These are phyloP conservation scores for Penicillium herquei DNA, from an alignment of 495 filamentous ascomycete genomes.

Conservation along the genomic window DNA sequence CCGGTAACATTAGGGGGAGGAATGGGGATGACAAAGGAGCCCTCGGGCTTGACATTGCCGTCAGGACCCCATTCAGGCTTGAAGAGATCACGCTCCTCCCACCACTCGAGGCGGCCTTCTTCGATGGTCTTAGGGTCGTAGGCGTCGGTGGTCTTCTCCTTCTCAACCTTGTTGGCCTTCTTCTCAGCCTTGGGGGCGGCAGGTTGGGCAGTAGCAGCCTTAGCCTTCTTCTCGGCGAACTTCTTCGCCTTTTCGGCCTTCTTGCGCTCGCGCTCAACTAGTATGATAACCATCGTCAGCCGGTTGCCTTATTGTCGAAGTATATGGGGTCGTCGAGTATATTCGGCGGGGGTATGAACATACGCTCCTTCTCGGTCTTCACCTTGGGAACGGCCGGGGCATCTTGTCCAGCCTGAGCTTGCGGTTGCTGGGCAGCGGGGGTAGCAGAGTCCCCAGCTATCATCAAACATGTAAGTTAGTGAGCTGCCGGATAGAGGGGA, in stretches of 20 bases:
- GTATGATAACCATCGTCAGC: constrained; percentile 18
- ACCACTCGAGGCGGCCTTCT: constrained; percentile 56
- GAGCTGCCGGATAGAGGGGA: not conserved
- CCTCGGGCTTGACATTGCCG: constrained; percentile 64
- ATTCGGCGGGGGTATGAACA: constrained; percentile 14
- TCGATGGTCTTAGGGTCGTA: constrained; percentile 59
- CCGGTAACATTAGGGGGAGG: constrained; percentile 81
- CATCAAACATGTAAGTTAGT: constrained; percentile 5
- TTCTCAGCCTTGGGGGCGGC: constrained; percentile 52
- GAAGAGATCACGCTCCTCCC: constrained; percentile 68
- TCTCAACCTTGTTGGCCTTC: constrained; percentile 52
- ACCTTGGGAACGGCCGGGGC: constrained; percentile 48
- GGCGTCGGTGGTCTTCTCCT: constrained; percentile 52
- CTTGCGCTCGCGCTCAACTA: constrained; percentile 56
- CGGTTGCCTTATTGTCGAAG: not conserved
- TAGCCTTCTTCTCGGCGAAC: constrained; percentile 58
- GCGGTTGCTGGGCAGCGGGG: constrained; percentile 44
- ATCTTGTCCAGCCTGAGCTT: constrained; percentile 47
- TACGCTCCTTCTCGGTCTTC: constrained; percentile 61
- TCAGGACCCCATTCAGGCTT: constrained; percentile 65
- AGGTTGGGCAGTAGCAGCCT: constrained; percentile 41
- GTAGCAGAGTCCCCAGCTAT: constrained; percentile 55
- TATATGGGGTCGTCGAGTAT: not conserved
- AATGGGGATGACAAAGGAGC: constrained; percentile 69
- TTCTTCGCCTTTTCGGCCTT: constrained; percentile 62